Conservation (phyloP, 2,329 filamentous ascomycete genomes). For the Trichophyton simii region DNA sequence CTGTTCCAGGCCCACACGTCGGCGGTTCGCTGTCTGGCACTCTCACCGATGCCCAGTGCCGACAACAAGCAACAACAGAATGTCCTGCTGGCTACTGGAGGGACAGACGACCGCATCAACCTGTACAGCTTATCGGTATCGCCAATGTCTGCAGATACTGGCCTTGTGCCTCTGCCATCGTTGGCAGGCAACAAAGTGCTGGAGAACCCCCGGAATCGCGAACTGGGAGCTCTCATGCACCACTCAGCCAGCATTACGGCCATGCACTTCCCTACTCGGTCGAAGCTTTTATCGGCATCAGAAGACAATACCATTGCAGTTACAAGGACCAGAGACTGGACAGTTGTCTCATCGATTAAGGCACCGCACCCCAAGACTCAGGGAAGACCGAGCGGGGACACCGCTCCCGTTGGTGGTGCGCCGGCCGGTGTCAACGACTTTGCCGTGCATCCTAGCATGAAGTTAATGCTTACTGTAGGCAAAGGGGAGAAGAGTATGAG, state of each 20-base stretch:
- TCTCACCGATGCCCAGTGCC: constrained; percentile 59
- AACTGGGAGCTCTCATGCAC: constrained; percentile 75
- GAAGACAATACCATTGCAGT: constrained; percentile 90
- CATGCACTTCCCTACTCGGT: constrained; percentile 68
- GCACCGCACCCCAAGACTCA: constrained; percentile 69
- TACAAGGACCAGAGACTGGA: constrained; percentile 79
- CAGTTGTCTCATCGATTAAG: constrained; percentile 74
- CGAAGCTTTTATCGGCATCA: constrained; percentile 74
- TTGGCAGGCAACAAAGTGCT: constrained; percentile 61
- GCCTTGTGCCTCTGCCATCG: constrained; percentile 49
- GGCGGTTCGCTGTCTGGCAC: constrained; percentile 74
- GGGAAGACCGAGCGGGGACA: constrained; percentile 79
- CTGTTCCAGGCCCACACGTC: constrained; percentile 89
- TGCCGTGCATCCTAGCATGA: constrained; percentile 89
- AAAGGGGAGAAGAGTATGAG: constrained; percentile 85
- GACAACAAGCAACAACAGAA: constrained; percentile 52
- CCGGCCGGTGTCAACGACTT: constrained; percentile 91
- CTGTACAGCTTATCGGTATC: constrained; percentile 74
- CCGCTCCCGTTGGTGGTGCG: constrained; percentile 64
- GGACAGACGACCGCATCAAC: constrained; percentile 89
- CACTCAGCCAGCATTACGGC: constrained; percentile 72
- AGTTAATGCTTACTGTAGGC: constrained; percentile 86
- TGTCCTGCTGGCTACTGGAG: constrained; percentile 77
- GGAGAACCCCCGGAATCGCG: constrained; percentile 76
- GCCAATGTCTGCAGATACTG: constrained; percentile 44